These are phyloP conservation scores for Dalbergia oliveri DNA, from an alignment of 306 rosid genomes.

Conservation along the genomic window DNA sequence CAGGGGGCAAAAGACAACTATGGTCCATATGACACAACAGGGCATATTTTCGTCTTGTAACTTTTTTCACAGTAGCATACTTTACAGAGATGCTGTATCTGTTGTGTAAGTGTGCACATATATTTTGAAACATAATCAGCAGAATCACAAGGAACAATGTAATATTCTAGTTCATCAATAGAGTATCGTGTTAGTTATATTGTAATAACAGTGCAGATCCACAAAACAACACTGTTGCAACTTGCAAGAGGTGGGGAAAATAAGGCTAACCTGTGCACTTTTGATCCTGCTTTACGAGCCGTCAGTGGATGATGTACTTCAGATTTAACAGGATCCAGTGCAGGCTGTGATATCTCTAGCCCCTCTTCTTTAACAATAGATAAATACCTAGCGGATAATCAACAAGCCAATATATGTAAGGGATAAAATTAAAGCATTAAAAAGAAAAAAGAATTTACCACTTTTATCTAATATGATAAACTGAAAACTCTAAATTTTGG, in stretches of 20 bases:
- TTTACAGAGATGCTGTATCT: neutral
- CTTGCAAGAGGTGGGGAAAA: slow-evolving; percentile 31
- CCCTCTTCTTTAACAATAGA: slow-evolving; percentile 83
- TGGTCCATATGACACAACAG: slow-evolving; percentile 2
- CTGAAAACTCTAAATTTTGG: slow-evolving; percentile 24
- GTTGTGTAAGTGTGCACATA: neutral
- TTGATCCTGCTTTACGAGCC: slow-evolving; percentile 66
- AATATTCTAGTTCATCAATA: slow-evolving; percentile 25
- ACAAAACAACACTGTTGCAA: slow-evolving; percentile 21
- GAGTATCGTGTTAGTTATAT: neutral
- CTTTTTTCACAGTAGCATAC: neutral
- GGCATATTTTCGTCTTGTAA: neutral
- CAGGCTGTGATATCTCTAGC: slow-evolving; percentile 98
- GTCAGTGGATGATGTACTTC: slow-evolving; percentile 88
- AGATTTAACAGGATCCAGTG: slow-evolving; percentile 84
- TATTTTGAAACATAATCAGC: slow-evolving; percentile 22
- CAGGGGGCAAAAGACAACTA: slow-evolving; percentile 6
- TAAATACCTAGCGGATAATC: slow-evolving; percentile 68
- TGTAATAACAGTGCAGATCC: slow-evolving; percentile 11
- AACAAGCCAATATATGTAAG: slow-evolving; percentile 21
- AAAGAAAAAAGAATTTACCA: slow-evolving; percentile 1
- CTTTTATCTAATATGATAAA: slow-evolving; percentile 9
- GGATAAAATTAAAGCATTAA: slow-evolving; percentile 4
- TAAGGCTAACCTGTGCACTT: slow-evolving; percentile 80
- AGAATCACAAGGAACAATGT: slow-evolving; percentile 20